phyloP scores from a whole-genome alignment of 768 basidiomycete genomes.

The Calvatia gigantea region DNA sequence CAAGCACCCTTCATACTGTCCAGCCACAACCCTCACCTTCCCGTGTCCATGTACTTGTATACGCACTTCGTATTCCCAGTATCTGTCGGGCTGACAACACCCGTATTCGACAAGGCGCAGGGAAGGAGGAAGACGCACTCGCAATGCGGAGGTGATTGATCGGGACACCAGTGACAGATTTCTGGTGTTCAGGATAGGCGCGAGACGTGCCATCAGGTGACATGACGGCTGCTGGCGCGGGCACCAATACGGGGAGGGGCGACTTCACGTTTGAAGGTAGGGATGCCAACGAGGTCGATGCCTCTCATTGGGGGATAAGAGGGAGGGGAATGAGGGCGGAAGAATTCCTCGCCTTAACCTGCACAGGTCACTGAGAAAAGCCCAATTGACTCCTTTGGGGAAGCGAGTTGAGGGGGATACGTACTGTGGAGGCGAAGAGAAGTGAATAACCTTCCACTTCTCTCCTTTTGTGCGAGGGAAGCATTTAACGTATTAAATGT shows the following conservation, averaged over 20 bases:
- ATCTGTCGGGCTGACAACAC: not conserved
- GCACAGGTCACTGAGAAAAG: constrained; percentile 66
- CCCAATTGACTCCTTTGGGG: no score
- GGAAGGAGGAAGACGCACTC: no score
- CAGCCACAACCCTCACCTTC: not conserved
- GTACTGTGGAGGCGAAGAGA: constrained; percentile 66
- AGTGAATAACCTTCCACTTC: constrained; percentile 52
- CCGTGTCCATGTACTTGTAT: not conserved
- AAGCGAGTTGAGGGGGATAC: constrained; percentile 29
- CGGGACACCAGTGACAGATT: constrained; percentile 11
- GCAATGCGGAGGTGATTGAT: constrained; percentile 24
- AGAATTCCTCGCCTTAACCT: constrained; percentile 47
- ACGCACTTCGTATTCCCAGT: not conserved
- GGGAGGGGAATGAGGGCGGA: constrained; percentile 29
- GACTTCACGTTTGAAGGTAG: constrained; percentile 15
- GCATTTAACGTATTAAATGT: constrained; percentile 8
- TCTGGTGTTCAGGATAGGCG: constrained; percentile 40
- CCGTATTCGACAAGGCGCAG: constrained; percentile 9
- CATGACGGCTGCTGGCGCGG: constrained; percentile 35
- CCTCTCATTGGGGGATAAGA: constrained; percentile 16
- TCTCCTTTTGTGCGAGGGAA: constrained; percentile 14
- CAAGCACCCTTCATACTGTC: constrained; percentile 1
- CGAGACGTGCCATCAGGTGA: constrained; percentile 75
- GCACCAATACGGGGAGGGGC: constrained; percentile 30
- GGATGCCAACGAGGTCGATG: not conserved